A percentile compares a stretch with the other conserved stretches of the same genome.
Evolutionary conservation across 1,284 basidiomycete genomes (phyloP).

Genomic region (Cystobasidium pallidum): DNA sequence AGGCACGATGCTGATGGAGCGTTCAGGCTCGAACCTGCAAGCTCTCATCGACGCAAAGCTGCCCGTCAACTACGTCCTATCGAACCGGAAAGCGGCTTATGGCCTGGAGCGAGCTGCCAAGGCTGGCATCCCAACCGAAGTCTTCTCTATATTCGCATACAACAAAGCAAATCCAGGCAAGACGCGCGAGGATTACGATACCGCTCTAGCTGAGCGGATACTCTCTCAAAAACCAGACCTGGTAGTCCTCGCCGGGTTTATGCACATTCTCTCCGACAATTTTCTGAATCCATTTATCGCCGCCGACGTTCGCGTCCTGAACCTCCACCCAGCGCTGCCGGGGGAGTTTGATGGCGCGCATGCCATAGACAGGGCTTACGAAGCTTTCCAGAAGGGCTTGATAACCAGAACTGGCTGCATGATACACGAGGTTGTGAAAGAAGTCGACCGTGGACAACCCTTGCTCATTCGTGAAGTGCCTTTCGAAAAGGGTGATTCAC

Average conservation of each 20-base stretch:
- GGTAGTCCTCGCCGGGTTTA: slow-evolving; percentile 94
- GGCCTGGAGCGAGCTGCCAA: slow-evolving; percentile 80
- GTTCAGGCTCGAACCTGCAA: slow-evolving; percentile 89
- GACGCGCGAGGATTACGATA: slow-evolving; percentile 83
- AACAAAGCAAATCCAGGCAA: slow-evolving; percentile 72
- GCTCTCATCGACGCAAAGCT: slow-evolving; percentile 89
- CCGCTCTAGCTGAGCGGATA: slow-evolving; percentile 75
- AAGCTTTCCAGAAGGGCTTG: slow-evolving; percentile 81
- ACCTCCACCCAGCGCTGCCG: slow-evolving; percentile 93
- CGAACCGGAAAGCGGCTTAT: slow-evolving; percentile 88
- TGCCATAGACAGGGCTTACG: slow-evolving; percentile 85
- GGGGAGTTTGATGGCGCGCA: slow-evolving; percentile 91
- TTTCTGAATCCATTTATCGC: slow-evolving; percentile 60
- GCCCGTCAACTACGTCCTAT: slow-evolving; percentile 79
- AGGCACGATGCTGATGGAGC: not conserved
- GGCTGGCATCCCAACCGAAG: slow-evolving; percentile 78
- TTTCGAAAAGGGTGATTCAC: slow-evolving; percentile 69
- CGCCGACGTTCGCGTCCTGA: slow-evolving; percentile 76
- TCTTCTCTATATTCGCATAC: slow-evolving; percentile 84
- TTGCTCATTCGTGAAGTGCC: slow-evolving; percentile 78
- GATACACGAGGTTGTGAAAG: slow-evolving; percentile 91
- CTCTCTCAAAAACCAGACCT: slow-evolving; percentile 71
- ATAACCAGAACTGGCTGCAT: slow-evolving; percentile 80
- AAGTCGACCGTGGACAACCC: slow-evolving; percentile 90
- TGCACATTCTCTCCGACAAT: slow-evolving; percentile 76